phyloP scores from a whole-genome alignment of 345 rosid species.

The Toxicodendron radicans region DNA sequence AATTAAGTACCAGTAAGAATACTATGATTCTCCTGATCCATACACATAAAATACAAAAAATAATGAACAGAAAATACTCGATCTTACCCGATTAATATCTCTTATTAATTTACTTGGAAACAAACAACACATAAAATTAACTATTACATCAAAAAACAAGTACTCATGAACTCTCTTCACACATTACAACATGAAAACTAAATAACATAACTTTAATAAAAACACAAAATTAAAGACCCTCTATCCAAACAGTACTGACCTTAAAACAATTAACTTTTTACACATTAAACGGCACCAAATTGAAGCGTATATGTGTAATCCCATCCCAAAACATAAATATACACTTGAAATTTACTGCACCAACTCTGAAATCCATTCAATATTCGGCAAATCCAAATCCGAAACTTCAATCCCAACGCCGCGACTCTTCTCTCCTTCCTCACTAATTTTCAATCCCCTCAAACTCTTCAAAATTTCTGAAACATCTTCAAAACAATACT shows the following conservation, averaged over 20 bases:
- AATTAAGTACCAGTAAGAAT: no score
- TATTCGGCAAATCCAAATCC: conserved; percentile 27
- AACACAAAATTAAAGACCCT: not conserved
- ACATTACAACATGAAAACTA: not conserved
- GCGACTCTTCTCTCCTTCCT: not conserved
- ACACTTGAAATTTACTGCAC: conserved; percentile 26
- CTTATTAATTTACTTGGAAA: no score
- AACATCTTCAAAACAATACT: conserved; percentile 24
- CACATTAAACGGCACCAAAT: not conserved
- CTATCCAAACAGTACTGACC: no score
- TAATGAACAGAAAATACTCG: no score
- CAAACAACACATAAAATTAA: no score
- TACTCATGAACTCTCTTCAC: no score
- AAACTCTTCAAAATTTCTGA: conserved; percentile 34
- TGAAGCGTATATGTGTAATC: not conserved
- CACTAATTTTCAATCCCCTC: conserved; percentile 34
- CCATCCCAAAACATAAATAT: no score
- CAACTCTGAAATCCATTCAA: conserved; percentile 52
- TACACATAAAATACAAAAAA: no score
- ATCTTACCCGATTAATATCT: no score
- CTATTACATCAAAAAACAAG: no score
- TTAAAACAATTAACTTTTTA: not conserved
- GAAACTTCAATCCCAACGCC: conserved; percentile 20
- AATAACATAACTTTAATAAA: not conserved
- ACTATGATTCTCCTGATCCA: no score